phyloP scores from a whole-genome alignment of 805 yeast species.

The Nakazawaea ishiwadae region DNA sequence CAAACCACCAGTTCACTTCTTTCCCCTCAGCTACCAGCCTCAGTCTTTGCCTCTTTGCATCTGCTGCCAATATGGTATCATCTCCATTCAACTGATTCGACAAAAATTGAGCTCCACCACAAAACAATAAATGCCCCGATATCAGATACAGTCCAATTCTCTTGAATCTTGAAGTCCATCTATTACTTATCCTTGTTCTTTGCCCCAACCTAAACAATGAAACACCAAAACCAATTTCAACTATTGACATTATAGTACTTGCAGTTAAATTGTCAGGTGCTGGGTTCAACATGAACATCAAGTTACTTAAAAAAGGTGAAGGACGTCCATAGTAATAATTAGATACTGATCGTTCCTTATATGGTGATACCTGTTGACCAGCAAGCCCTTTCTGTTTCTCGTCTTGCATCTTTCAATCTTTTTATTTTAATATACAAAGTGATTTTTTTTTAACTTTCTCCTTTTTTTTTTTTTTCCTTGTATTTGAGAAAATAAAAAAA shows the following conservation, averaged over 20 bases:
- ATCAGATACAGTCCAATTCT: constrained; percentile 11
- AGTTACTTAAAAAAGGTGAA: constrained; percentile 6
- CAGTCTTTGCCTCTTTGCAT: constrained; percentile 32
- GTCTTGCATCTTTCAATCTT: too few species aligned
- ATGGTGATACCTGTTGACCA: background rate
- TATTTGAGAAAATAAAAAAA: too few species aligned
- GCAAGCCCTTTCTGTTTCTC: too few species aligned
- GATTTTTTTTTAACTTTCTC: background rate
- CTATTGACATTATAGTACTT: constrained; percentile 20
- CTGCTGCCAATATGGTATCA: constrained; percentile 22
- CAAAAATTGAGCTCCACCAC: constrained; percentile 16
- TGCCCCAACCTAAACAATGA: constrained; percentile 11
- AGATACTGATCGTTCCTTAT: background rate
- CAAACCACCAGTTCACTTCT: constrained; percentile 43
- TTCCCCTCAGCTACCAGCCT: constrained; percentile 34
- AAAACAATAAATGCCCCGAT: constrained; percentile 14
- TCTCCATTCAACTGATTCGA: constrained; percentile 13
- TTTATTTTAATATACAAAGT: too few species aligned
- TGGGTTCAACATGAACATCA: constrained; percentile 16
- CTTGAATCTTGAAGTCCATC: constrained; percentile 2
- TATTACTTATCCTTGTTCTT: constrained; percentile 12
- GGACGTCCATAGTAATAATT: constrained; percentile 8
- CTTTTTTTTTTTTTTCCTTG: too few species aligned
- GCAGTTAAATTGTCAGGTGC: constrained; percentile 27
- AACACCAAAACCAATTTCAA: constrained; percentile 23